phyloP scores from a whole-genome alignment of 2,329 filamentous ascomycete species.

The Monosporascus sp. region DNA sequence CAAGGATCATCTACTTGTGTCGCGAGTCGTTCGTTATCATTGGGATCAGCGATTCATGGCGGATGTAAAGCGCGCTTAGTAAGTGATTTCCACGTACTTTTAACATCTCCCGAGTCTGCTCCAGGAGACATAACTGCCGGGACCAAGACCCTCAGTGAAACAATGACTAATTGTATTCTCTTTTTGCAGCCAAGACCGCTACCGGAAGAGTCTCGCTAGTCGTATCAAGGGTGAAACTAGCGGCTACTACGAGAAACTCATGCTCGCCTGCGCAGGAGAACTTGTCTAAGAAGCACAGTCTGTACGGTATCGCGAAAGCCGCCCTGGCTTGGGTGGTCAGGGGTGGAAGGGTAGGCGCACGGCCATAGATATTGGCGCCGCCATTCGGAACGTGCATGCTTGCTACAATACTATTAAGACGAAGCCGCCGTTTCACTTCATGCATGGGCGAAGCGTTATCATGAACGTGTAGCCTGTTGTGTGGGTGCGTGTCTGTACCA shows the following conservation, averaged over 20 bases:
- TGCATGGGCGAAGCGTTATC: too few relatives aligned
- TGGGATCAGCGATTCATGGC: constrained; percentile 74
- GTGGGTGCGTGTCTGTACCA: too few relatives aligned
- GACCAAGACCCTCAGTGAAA: too few relatives aligned
- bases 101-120: not conserved
- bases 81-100: not conserved
- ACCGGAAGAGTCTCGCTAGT: constrained; percentile 59
- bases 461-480: too few relatives aligned
- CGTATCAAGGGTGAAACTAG: constrained; percentile 79
- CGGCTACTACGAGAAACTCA: constrained; percentile 71
- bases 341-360: too few relatives aligned
- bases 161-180: not conserved
- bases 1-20: constrained; percentile 74
- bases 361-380: too few relatives aligned
- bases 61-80: constrained; percentile 72
- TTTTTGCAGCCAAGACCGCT: constrained; percentile 50
- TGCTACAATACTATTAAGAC: too few relatives aligned
- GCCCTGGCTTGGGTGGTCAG: too few relatives aligned
- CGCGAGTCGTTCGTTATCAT: constrained; percentile 73
- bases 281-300: constrained; percentile 10
- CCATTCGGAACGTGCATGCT: too few relatives aligned
- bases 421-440: too few relatives aligned
- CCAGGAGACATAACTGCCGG: too few relatives aligned
- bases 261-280: constrained; percentile 64
- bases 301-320: not conserved